Conservation (phyloP, 2,329 filamentous ascomycete species). For the Juglanconis oblonga region DNA sequence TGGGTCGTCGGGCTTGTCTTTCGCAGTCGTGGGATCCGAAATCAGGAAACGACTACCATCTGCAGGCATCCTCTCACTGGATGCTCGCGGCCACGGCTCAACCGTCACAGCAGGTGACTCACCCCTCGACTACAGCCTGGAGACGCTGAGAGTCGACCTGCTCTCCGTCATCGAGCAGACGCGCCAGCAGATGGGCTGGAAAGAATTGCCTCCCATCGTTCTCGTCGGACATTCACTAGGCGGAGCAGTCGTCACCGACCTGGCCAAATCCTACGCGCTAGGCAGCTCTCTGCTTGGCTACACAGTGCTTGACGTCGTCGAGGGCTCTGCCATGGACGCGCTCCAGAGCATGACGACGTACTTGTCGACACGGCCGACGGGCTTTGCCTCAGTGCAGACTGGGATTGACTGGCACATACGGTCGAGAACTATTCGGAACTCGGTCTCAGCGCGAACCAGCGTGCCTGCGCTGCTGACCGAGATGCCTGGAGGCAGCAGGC, state of each 20-base stretch:
- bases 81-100: constrained; percentile 83
- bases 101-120: constrained; percentile 47
- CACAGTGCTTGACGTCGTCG: constrained; percentile 90
- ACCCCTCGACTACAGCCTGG: constrained; percentile 64
- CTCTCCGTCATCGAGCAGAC: constrained; percentile 66
- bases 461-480: constrained; percentile 74
- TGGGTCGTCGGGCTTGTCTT: constrained; percentile 88
- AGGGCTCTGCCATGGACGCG: constrained; percentile 93
- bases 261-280: constrained; percentile 66
- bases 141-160: constrained; percentile 71
- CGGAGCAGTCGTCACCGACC: constrained; percentile 83
- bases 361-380: constrained; percentile 73
- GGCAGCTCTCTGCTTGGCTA: constrained; percentile 74
- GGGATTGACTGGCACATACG: constrained; percentile 94
- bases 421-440: constrained; percentile 81
- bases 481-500: constrained; percentile 29
- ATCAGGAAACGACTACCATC: constrained; percentile 73
- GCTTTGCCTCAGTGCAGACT: constrained; percentile 73
- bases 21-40: constrained; percentile 76
- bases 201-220: constrained; percentile 68
- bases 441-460: constrained; percentile 77
- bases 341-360: constrained; percentile 93
- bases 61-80: constrained; percentile 79
- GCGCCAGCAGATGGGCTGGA: constrained; percentile 68
- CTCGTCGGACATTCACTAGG: constrained; percentile 91